Conservation (phyloP, 192 early-diverging fungal genomes). For the Umbelopsis isabellina region DNA sequence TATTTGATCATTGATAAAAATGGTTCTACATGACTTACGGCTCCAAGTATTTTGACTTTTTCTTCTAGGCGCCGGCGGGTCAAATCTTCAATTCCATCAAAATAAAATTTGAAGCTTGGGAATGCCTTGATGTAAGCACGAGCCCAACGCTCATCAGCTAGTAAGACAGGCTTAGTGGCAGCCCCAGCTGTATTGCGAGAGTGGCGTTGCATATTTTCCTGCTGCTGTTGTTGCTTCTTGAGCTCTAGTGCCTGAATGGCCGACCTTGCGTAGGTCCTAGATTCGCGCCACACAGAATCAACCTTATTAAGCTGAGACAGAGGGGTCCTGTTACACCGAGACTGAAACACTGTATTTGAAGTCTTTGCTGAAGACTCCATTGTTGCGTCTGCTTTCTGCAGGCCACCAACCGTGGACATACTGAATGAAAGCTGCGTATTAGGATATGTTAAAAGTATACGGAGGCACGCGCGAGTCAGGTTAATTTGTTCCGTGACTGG, state of each 20-base stretch:
- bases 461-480: too few species aligned
- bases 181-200: neutral
- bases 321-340: conserved; percentile 3
- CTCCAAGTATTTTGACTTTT: conserved; percentile 9
- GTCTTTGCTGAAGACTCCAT: neutral
- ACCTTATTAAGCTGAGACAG: conserved; percentile 3
- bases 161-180: neutral
- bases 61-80: conserved; percentile 13
- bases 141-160: conserved; percentile 14
- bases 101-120: conserved; percentile 24
- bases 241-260: conserved; percentile 19
- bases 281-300: conserved; percentile 8
- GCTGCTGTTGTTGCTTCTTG: conserved; percentile 18
- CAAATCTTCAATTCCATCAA: conserved; percentile 21
- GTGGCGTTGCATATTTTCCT: conserved; percentile 14
- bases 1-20: neutral
- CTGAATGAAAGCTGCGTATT: too few species aligned
- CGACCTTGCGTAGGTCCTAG: conserved; percentile 6
- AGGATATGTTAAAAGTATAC: too few species aligned
- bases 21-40: neutral
- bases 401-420: conserved; percentile 17
- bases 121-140: conserved; percentile 23
- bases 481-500: too few species aligned
- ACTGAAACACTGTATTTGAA: conserved; percentile 2
- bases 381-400: neutral